Base-by-base conservation (phyloP, 192 early-diverging fungal genomes). In the Coemansia sp. region DNA sequence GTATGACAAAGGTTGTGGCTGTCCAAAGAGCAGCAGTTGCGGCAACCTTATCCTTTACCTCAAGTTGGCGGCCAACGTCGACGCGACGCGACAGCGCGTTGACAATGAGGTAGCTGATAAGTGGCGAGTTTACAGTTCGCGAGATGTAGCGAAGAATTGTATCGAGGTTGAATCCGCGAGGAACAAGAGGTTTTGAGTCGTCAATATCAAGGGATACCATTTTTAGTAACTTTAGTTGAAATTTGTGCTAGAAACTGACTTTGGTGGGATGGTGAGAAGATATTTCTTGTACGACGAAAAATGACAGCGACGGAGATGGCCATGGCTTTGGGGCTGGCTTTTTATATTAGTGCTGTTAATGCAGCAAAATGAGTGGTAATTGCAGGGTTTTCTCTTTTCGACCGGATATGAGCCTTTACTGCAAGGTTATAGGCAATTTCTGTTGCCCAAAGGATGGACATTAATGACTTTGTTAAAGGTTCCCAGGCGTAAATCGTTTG, bases 101-200 rank as follows among this genome's bases (percentile, higher is more conserved):
- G 2, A 66, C 60, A 14, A 56, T 49, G 5, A 66, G 21, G 45
- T 75, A 75, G 66, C 73, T 75, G 38, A 58, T 14, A 21, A 75
- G 46, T 3, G 73, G 73, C 50, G 73, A 65, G 46, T 45, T 51
- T 30, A 65, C 34, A 9, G 54, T 43, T 23, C 66, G 56, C 12
- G 66, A 58, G n/a, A 51, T 38, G 38, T 75, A 75, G 33, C 73
- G 66, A 47, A 62, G 39, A 18, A 62, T 37, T 3, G 73, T 75
- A 42, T 75, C 73, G 15, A 66, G 34, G 49, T 75, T 75, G 46
- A 75, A 66, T 17, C 73, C 73, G 30, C 73, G 73, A 19, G 66
- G 59, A 4, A 75, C 73, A 22, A 75, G 54, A 17, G 73, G 73
- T 63, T 75, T 58, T 43, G 57, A 69, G 60, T 75, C 73, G 42